Conservation (phyloP, 371 early-diverging fungal genomes). For the Syncephalastrum racemosum region DNA sequence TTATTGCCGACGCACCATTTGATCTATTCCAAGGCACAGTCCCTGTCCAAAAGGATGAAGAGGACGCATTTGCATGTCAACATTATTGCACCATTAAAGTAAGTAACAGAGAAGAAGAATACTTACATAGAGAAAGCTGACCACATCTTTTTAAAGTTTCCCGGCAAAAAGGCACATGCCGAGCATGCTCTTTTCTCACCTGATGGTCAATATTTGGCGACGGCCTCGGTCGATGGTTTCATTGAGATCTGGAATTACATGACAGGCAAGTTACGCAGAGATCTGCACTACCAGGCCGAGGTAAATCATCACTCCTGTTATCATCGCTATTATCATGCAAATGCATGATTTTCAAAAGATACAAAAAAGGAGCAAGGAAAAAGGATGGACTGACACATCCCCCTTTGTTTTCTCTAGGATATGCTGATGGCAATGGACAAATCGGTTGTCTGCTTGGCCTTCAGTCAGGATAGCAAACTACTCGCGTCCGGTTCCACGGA, state of each 20-base stretch:
- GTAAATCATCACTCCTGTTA: constrained; percentile 35
- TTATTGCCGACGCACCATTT: constrained; percentile 66
- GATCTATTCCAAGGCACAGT: constrained; percentile 79
- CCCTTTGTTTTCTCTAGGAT: constrained; percentile 48
- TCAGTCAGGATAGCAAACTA: constrained; percentile 76
- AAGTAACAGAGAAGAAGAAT: constrained; percentile 4
- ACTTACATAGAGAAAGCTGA: not conserved
- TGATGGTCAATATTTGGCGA: constrained; percentile 82
- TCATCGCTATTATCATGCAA: not conserved
- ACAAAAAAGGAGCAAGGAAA: not conserved
- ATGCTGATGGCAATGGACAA: constrained; percentile 91
- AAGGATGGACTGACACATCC: too few species aligned
- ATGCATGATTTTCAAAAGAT: not conserved
- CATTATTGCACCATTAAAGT: constrained; percentile 78
- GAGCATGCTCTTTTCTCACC: constrained; percentile 83
- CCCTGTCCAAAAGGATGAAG: constrained; percentile 57
- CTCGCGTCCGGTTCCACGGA: constrained; percentile 86
- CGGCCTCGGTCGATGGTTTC: constrained; percentile 92
- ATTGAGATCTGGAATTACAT: constrained; percentile 93
- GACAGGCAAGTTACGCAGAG: constrained; percentile 88
- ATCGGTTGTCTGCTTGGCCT: constrained; percentile 78
- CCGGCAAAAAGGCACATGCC: constrained; percentile 82
- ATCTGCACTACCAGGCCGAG: constrained; percentile 89
- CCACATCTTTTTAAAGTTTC: constrained; percentile 58
- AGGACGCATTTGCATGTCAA: constrained; percentile 69